phyloP scores from a whole-genome alignment of 768 basidiomycete genomes.

The Leccinum incarnatum region DNA sequence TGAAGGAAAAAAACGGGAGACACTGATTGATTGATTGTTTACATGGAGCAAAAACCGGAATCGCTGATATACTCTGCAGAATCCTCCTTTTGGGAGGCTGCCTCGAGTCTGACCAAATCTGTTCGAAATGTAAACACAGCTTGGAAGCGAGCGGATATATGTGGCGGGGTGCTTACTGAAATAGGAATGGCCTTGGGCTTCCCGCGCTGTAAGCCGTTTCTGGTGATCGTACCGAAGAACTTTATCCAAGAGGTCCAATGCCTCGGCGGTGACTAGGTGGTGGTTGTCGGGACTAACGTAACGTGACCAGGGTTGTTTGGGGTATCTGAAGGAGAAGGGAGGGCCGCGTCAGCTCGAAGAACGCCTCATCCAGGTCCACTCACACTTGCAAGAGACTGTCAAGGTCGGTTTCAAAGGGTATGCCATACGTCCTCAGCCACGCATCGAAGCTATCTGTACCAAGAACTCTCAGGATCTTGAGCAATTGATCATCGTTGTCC shows the following conservation, averaged over 20 bases:
- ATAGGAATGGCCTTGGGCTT: conserved; percentile 65
- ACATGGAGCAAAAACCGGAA: conserved; percentile 48
- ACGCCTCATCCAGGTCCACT: conserved; percentile 10
- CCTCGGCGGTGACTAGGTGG: conserved; percentile 56
- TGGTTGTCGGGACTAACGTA: conserved; percentile 61
- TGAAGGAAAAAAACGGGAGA: not conserved
- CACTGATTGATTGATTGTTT: not conserved
- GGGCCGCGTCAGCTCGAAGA: not conserved
- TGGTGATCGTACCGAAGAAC: conserved; percentile 68
- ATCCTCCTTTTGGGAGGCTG: conserved; percentile 39
- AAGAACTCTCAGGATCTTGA: conserved; percentile 65
- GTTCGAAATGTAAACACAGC: conserved; percentile 20
- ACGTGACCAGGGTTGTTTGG: conserved; percentile 62
- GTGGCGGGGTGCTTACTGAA: conserved; percentile 45
- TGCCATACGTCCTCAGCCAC: conserved; percentile 59
- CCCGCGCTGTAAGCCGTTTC: conserved; percentile 62
- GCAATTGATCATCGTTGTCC: conserved; percentile 71
- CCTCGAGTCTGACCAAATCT: conserved; percentile 51
- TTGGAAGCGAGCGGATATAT: conserved; percentile 14
- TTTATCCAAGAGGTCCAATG: conserved; percentile 64
- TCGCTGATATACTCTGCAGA: conserved; percentile 44
- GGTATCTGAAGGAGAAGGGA: conserved; percentile 40
- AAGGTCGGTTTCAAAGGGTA: conserved; percentile 62
- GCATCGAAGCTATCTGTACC: conserved; percentile 64
- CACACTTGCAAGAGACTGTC: conserved; percentile 54